Conservation (phyloP, 1,139 yeast genomes). For the Geotrichum reessii region DNA sequence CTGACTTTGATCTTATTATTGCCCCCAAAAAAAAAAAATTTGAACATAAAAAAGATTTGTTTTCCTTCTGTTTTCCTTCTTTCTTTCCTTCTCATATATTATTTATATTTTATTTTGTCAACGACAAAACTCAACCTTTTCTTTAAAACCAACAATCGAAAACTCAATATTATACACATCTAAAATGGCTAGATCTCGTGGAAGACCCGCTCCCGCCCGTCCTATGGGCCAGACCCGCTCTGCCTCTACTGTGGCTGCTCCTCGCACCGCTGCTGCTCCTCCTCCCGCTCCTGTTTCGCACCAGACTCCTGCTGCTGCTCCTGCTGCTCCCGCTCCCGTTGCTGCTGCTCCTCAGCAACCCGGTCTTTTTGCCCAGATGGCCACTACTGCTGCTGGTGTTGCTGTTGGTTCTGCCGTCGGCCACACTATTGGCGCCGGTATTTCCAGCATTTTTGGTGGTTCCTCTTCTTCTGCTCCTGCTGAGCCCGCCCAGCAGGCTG, state of each 20-base stretch:
- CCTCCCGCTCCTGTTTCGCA: conserved; percentile 44
- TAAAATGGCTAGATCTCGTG: conserved; percentile 50
- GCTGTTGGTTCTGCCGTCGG: conserved; percentile 98
- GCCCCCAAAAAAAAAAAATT: background rate
- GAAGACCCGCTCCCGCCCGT: conserved; percentile 42
- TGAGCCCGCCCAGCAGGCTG: conserved; percentile 35
- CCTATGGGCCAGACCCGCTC: conserved; percentile 54
- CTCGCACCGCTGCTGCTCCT: conserved; percentile 39
- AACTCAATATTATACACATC: background rate
- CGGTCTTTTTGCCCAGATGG: conserved; percentile 95
- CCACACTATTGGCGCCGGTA: conserved; percentile 93
- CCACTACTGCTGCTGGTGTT: conserved; percentile 98
- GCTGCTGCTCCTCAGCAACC: conserved; percentile 60
- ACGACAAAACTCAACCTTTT: background rate
- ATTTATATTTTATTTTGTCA: background rate
- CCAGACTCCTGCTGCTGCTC: conserved; percentile 35
- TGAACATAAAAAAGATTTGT: background rate
- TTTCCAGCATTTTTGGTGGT: conserved; percentile 84
- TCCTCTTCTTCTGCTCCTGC: conserved; percentile 49
- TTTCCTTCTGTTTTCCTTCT: conserved; percentile 1
- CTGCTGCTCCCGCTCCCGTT: conserved; percentile 36
- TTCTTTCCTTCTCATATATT: background rate
- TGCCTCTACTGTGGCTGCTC: conserved; percentile 71
- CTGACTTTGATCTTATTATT: background rate
- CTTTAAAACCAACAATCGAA: background rate